phyloP scores from a whole-genome alignment of 2,329 filamentous ascomycete genomes.

The Arthrocladium fulminans region DNA sequence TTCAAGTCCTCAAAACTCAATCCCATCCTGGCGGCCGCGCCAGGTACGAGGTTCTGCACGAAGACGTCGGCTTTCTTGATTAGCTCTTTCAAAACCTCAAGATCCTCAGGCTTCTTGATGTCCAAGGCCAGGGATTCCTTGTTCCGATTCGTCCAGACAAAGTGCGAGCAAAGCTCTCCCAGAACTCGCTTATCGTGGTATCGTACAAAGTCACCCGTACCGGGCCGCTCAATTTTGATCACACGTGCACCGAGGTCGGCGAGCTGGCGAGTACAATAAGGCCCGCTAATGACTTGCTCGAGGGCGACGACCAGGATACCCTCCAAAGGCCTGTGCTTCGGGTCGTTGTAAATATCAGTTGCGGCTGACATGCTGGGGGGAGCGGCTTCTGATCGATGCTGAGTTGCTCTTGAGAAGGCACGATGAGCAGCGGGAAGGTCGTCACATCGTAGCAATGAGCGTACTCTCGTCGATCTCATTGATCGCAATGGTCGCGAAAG shows the following conservation, averaged over 20 bases:
- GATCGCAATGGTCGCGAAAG: neutral
- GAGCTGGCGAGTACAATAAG: conserved; percentile 47
- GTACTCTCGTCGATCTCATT: neutral
- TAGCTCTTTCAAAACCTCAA: conserved; percentile 36
- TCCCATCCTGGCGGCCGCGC: conserved; percentile 41
- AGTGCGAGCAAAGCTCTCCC: conserved; percentile 43
- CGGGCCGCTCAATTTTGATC: conserved; percentile 48
- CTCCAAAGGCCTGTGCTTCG: conserved; percentile 27
- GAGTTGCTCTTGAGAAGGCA: neutral
- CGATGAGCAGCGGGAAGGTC: neutral
- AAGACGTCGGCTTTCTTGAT: conserved; percentile 40
- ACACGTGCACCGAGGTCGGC: conserved; percentile 47
- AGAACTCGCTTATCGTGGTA: conserved; percentile 43
- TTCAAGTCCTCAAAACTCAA: conserved; percentile 39
- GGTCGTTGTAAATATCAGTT: conserved; percentile 9
- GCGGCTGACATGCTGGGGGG: neutral
- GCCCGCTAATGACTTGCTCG: conserved; percentile 48
- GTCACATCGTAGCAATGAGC: neutral
- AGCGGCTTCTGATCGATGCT: neutral
- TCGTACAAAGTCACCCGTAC: conserved; percentile 45
- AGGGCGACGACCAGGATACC: conserved; percentile 45
- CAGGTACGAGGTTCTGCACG: conserved; percentile 47
- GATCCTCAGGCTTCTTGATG: conserved; percentile 38
- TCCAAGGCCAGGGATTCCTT: conserved; percentile 47
- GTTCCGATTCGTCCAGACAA: conserved; percentile 48